Percentiles rank a stretch among this genome's conserved stretches.
Conservation (phyloP, 768 basidiomycete species). For the Cystofilobasidium macerans region DNA sequence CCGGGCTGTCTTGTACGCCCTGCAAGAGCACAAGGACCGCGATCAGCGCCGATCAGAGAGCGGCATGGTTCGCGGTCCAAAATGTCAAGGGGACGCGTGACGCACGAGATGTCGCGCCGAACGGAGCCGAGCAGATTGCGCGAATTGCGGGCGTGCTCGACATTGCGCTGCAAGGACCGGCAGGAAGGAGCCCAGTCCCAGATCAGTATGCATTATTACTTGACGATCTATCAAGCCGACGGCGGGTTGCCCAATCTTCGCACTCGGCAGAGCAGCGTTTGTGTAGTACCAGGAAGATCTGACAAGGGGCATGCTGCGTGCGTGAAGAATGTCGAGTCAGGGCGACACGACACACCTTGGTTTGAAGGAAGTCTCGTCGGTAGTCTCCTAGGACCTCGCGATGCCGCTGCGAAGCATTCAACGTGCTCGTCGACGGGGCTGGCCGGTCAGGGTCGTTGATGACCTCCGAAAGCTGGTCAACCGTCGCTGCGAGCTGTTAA, state of each 20-base stretch:
- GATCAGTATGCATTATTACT: too few relatives aligned
- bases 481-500: slow-evolving; percentile 68
- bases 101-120: slow-evolving; percentile 89
- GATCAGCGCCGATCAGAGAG: background rate
- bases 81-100: slow-evolving; percentile 16
- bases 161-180: slow-evolving; percentile 49
- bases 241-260: too few relatives aligned
- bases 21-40: slow-evolving; percentile 35
- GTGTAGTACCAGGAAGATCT: background rate
- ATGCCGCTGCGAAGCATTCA: slow-evolving; percentile 81
- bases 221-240: too few relatives aligned
- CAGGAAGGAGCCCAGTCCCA: slow-evolving; percentile 15
- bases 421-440: slow-evolving; percentile 67
- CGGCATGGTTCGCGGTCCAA: background rate
- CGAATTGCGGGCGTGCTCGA: slow-evolving; percentile 70
- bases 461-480: slow-evolving; percentile 61
- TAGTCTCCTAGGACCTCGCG: slow-evolving; percentile 82
- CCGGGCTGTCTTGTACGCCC: slow-evolving; percentile 61
- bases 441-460: slow-evolving; percentile 50
- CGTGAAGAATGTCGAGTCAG: slow-evolving; percentile 19
- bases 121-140: slow-evolving; percentile 81
- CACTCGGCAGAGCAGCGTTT: too few relatives aligned
- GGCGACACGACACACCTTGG: too few relatives aligned
- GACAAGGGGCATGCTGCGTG: background rate
- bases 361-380: slow-evolving; percentile 67